Base-by-base conservation (phyloP, 1,284 basidiomycete genomes). In the Trichosporon faecale region DNA sequence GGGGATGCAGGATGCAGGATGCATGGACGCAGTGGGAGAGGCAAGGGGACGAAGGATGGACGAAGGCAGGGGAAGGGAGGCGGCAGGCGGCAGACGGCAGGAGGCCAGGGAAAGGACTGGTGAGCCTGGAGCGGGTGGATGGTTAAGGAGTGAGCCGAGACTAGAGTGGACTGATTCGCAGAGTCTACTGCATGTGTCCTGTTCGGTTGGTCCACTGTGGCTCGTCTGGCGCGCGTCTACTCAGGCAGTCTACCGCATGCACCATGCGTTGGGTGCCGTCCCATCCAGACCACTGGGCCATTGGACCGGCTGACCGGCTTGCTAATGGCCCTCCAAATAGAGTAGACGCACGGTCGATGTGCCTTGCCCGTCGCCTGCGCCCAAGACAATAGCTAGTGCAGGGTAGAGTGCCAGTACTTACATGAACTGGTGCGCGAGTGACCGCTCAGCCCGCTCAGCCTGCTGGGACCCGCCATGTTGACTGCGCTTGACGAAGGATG, bases 371-470 rank as follows among this genome's bases (percentile, higher is more conserved):
- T n/a, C 8, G 2, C 27, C 21, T 33, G 31, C 21, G 18, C 23
- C 29, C 57, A 33, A 31, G 29, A 61, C 57, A 61, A 61, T 61
- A 61, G 31, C 55, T 23, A 12, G 21, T 37, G 52, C 52, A 21
- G 52, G 52, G 25, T 3, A 9, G 14, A 60, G 25, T 27, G 18
- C 23, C 7, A 8, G 18, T 11, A 61, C 57, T 61, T 61, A 61
- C 57, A 61, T 61, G 57, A 61, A 7, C 57, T 31, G 29, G 57
- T 61, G 27, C 27, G 57, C 57, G 57, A 61, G 57, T 61, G 57
- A 18, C 57, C 57, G 57, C 57, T 61, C 29, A 61, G 57, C 31
- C 57, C 57, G 57, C 57, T 61, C 27, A 61, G 31, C 57, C 57
- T 29, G 27, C 57, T 61, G 57, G 57, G 57, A 18, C 27, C 57